Conservation (phyloP, 169 alveolate species). For the Besnoitia besnoiti region DNA sequence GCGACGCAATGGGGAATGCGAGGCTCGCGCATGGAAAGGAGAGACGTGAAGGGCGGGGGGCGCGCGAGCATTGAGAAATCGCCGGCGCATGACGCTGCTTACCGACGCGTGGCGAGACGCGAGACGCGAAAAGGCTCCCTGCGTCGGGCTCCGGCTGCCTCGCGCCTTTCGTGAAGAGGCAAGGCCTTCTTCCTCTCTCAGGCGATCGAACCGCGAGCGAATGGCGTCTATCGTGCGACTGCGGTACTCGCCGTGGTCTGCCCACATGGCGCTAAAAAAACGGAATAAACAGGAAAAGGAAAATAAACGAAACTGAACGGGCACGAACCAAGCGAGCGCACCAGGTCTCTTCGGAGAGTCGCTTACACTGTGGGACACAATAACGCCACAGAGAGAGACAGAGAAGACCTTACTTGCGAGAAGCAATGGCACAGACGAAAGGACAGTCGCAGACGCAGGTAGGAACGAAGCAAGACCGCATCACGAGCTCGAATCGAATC, state of each 20-base stretch:
- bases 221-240: conserved; percentile 15
- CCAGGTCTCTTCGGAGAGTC: background rate
- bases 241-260: background rate
- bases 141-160: background rate
- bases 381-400: background rate
- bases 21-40: no score
- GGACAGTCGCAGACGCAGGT: background rate
- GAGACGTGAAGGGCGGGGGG: no score
- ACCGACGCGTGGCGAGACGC: no score
- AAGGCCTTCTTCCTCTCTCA: background rate
- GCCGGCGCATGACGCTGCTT: background rate
- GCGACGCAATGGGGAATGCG: no score
- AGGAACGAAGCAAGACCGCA: background rate
- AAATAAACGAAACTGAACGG: background rate
- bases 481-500: background rate
- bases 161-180: background rate
- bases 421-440: no score
- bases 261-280: background rate
- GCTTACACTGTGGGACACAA: background rate
- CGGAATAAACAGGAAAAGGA: background rate
- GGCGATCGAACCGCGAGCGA: conserved; percentile 23
- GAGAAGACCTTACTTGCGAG: no score
- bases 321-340: no score
- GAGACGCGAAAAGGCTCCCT: background rate
- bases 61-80: no score